These are phyloP conservation scores for Galeopsis tetrahit DNA, from an alignment of 257 asterid species.

Conservation along the genomic window DNA sequence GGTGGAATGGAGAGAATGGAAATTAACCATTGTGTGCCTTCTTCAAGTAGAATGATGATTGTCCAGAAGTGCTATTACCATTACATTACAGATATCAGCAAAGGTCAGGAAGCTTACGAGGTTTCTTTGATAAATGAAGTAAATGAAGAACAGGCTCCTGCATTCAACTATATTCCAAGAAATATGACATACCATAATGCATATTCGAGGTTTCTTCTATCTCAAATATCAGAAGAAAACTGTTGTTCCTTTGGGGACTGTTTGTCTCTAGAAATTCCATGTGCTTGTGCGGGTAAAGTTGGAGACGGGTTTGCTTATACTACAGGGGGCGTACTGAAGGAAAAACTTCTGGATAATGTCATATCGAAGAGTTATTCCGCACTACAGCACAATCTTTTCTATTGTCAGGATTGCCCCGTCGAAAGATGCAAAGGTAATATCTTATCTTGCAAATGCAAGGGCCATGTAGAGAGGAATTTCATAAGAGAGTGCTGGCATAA, in stretches of 20 bases:
- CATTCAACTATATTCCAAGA: constrained; percentile 48
- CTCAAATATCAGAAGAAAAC: constrained; percentile 54
- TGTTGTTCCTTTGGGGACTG: constrained; percentile 67
- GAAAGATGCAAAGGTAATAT: constrained; percentile 46
- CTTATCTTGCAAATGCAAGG: constrained; percentile 51
- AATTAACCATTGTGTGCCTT: constrained; percentile 19
- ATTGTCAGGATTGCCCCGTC: constrained; percentile 69
- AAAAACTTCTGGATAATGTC: constrained; percentile 47
- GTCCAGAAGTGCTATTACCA: constrained; percentile 25
- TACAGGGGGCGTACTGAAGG: constrained; percentile 52
- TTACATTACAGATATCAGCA: constrained; percentile 43
- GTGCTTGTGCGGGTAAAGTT: constrained; percentile 66
- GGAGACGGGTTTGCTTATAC: constrained; percentile 66
- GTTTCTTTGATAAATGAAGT: constrained; percentile 58
- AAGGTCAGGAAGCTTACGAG: constrained; percentile 43
- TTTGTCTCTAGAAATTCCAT: constrained; percentile 49
- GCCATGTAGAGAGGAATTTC: constrained; percentile 62
- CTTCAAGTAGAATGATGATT: constrained; percentile 28
- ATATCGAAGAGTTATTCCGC: constrained; percentile 47
- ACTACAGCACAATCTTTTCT: constrained; percentile 41
- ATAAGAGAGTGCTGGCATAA: constrained; percentile 82
- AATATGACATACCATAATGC: constrained; percentile 47
- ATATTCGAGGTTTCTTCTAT: constrained; percentile 47
- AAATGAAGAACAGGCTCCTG: constrained; percentile 48
- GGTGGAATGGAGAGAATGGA: constrained; percentile 16